phyloP scores from a whole-genome alignment of 371 early-diverging fungal species.

The Mucor racemosus region DNA sequence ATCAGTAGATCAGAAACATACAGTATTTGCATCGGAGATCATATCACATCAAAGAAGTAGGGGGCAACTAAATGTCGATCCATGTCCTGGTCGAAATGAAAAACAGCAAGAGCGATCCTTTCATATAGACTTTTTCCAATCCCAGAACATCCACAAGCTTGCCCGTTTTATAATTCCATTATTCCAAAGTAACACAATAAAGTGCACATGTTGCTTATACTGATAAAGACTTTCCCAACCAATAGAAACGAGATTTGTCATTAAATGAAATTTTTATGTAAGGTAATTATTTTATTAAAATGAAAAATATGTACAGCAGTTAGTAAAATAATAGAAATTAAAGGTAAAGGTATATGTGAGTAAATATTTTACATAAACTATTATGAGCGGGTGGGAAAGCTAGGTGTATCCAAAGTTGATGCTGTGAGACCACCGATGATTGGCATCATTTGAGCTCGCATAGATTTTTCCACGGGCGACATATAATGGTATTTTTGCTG shows the following conservation, averaged over 20 bases:
- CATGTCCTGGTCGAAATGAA: background rate
- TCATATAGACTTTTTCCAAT: no score
- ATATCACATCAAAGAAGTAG: background rate
- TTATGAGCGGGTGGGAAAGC: background rate
- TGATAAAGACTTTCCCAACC: background rate
- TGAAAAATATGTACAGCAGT: no score
- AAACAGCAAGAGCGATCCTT: no score
- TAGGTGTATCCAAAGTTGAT: constrained; percentile 2
- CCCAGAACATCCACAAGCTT: background rate
- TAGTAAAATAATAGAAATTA: background rate
- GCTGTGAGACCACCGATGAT: constrained; percentile 13
- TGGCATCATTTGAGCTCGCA: constrained; percentile 1
- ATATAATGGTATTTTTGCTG: constrained; percentile 10
- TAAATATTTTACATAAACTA: background rate
- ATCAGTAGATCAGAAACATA: background rate
- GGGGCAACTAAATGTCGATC: background rate
- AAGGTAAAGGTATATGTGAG: background rate
- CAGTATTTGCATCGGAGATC: constrained; percentile 1
- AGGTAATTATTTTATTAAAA: no score
- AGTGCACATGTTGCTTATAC: background rate
- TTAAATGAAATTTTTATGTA: background rate
- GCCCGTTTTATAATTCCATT: background rate
- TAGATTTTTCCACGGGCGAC: constrained; percentile 5
- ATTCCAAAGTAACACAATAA: background rate
- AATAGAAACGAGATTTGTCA: background rate